A percentile compares a stretch with the other conserved stretches of the same genome.
These are phyloP conservation scores for Brassica hybrid DNA, from an alignment of 441 rosid genomes.

Conservation along the genomic window DNA sequence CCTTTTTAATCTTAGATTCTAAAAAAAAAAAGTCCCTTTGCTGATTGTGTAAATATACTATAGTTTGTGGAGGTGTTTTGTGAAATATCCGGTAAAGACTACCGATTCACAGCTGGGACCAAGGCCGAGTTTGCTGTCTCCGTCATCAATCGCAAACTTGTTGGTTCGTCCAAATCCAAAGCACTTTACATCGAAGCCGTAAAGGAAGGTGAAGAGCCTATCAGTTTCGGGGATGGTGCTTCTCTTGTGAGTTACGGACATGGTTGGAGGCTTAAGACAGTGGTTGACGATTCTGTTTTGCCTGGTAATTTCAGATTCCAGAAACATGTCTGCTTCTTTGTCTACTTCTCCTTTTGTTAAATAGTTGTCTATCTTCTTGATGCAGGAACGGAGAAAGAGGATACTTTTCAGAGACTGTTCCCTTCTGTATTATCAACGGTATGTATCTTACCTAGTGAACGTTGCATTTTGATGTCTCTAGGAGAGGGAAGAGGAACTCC, in stretches of 20 bases:
- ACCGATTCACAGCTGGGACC: conserved; percentile 72
- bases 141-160: conserved; percentile 71
- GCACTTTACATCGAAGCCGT: conserved; percentile 66
- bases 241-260: conserved; percentile 66
- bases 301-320: conserved; percentile 41
- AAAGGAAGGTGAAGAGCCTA: conserved; percentile 74
- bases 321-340: too few species aligned
- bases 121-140: conserved; percentile 83
- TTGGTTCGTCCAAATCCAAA: conserved; percentile 40
- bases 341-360: too few species aligned
- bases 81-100: conserved; percentile 52
- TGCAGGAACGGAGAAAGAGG: conserved; percentile 41
- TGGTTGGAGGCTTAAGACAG: conserved; percentile 75
- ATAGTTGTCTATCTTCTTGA: conserved; percentile 8
- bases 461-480: neutral
- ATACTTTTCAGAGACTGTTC: conserved; percentile 9
- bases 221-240: conserved; percentile 78
- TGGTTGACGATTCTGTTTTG: conserved; percentile 46
- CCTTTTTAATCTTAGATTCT: neutral
- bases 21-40: neutral
- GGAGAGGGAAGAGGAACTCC: too few species aligned
- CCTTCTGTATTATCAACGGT: conserved; percentile 17
- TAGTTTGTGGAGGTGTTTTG: conserved; percentile 77
- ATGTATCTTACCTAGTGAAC: neutral
- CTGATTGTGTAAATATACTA: neutral